Evolutionary conservation across 305 asterid species (phyloP), one percentile per base, ranked within the genome.

Genomic region (Rubia occidens): DNA sequence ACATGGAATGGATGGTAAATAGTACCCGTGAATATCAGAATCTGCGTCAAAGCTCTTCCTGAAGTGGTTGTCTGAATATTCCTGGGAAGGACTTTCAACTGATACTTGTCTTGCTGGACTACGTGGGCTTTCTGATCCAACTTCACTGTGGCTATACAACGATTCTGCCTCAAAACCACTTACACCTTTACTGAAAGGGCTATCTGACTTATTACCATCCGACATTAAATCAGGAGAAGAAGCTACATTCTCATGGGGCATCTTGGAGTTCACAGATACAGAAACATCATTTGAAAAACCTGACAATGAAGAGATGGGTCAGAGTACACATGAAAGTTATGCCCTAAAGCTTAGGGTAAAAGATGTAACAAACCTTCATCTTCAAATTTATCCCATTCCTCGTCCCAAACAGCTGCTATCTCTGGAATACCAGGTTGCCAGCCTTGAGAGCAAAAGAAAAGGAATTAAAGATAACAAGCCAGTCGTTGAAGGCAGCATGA

Each of bases 301-400:
- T 94, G 83, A 74, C 62, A 54, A 55, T 15, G 79, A 70, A 59
- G 11, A 75, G 45, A 64, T 51, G 69, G 71, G 74, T 76, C 76
- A 59, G 32, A 6, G 39, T 15, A 11, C 42, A 42, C 26, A 53
- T 60, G 47, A 11, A 18, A 43, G 44, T 15, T 18, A 73, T 45
- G 35, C 63, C 37, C 43, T 55, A 45, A n/a, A 45, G 17, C 49
- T 44, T 18, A 32, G 17, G 17, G 13, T 7, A 32, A 45, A 14
- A 5, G 49, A 67, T 68, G 53, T 13, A n/a, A 6, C 76, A 68
- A 79, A 94, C 99, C 99, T 86, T 94, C 96, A 73, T 94, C 99
- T 35, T 90, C 91, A 62, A 94, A 94, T 82, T 94, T 94, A 85
- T 94, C 99, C 99, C 99, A 94, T 64, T 94, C 99, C 84, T 94